Percentiles rank a stretch among this genome's conserved stretches.
phyloP scores from a whole-genome alignment of 2,329 filamentous ascomycete species.

The Fusarium pseudonygamai region DNA sequence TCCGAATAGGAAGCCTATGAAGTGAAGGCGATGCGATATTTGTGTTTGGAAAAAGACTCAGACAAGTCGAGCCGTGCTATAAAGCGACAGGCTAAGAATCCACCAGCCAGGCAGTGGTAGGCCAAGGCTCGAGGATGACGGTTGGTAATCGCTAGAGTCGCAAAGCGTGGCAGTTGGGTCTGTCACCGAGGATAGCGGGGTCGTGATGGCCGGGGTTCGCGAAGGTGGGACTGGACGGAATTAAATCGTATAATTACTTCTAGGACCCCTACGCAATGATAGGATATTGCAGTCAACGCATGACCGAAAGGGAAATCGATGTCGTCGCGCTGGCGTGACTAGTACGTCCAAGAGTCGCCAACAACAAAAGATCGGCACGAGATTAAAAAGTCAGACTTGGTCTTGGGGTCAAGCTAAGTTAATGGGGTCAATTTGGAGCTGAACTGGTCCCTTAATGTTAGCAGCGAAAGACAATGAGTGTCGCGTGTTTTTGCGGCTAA shows the following conservation, averaged over 20 bases:
- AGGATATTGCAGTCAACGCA: conserved; percentile 32
- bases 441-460: conserved; percentile 38
- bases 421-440: conserved; percentile 13
- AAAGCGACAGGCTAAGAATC: conserved; percentile 2
- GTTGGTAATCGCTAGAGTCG: conserved; percentile 23
- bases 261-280: conserved; percentile 37
- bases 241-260: conserved; percentile 34
- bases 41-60: not conserved
- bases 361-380: conserved; percentile 14
- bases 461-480: conserved; percentile 33
- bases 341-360: conserved; percentile 7
- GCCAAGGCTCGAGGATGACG: conserved; percentile 17
- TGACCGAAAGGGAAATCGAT: conserved; percentile 29
- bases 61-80: not conserved
- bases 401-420: conserved; percentile 22
- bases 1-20: not conserved
- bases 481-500: conserved; percentile 45
- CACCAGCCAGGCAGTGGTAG: conserved; percentile 23
- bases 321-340: conserved; percentile 6
- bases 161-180: conserved; percentile 21
- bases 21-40: not conserved
- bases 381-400: not conserved
- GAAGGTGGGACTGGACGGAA: conserved; percentile 35
- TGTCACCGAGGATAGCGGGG: conserved; percentile 35
- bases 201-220: conserved; percentile 31